Percentiles rank a stretch among this genome's conserved stretches.
phyloP scores from a whole-genome alignment of 2,329 filamentous ascomycete species.

The Juglanconis oblonga region DNA sequence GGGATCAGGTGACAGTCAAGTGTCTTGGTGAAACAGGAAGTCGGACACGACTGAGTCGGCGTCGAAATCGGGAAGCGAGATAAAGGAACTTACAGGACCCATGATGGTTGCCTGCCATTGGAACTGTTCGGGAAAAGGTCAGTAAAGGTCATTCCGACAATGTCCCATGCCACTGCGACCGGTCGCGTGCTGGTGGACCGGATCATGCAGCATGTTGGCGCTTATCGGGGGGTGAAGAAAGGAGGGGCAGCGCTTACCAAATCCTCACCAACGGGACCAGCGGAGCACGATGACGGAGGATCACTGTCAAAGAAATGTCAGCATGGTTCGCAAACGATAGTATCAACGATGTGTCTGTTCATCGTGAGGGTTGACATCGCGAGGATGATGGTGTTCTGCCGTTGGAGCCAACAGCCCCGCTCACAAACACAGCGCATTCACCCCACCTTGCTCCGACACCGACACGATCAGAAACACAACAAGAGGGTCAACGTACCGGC shows the following conservation, averaged over 20 bases:
- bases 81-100: constrained; percentile 79
- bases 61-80: neutral
- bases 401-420: constrained; percentile 10
- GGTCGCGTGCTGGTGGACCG: constrained; percentile 4
- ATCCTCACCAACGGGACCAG: constrained; percentile 94
- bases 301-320: constrained; percentile 60
- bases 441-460: constrained; percentile 23
- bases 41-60: neutral
- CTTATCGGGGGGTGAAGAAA: constrained; percentile 23
- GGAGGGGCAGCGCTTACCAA: constrained; percentile 65
- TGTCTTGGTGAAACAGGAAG: neutral
- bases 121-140: constrained; percentile 60
- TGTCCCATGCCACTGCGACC: neutral
- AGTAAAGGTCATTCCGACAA: constrained; percentile 24
- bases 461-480: constrained; percentile 21
- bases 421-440: constrained; percentile 3
- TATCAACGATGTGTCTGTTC: neutral
- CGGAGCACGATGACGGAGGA: constrained; percentile 97
- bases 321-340: constrained; percentile 17
- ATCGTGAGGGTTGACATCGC: neutral
- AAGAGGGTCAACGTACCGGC: constrained; percentile 61
- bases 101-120: constrained; percentile 99
- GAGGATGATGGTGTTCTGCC: neutral
- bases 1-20: neutral
- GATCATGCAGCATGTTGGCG: neutral